Base-by-base conservation (phyloP, 805 yeast genomes). In the Candida nonsorbophila region DNA sequence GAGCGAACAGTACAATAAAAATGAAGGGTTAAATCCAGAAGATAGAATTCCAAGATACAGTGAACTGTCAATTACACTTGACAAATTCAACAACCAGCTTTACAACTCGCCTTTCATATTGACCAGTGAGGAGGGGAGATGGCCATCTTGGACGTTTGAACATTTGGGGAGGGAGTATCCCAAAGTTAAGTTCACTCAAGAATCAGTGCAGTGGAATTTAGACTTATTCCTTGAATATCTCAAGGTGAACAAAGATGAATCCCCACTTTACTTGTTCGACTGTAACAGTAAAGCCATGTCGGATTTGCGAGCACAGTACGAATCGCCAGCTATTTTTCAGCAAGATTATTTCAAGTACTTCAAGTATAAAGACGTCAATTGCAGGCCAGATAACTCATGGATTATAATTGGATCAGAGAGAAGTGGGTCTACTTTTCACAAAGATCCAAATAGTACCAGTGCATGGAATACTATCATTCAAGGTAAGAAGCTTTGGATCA, bases 341-440 rank as follows among this genome's bases (percentile, higher is more conserved):
- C 44, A 63, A 11, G 94, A 84, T 51, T 65, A 71, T 25, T 84
- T 84, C 53, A 67, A 64, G 14, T 71, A 81, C 33, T 62, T 57
- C 10, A 37, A 44, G 2, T 26, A 30, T 9, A 28, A 33, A 7
- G 37, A 38, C 4, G 31, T 49, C 11, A 53, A 57, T 10, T 78
- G 83, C 42, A 63, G 96, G 28, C 97, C 97, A 1, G 95, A 87
- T 53, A 81, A 83, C 51, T 72, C 90, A n/a, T 87, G 97, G 97
- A 59, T 87, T 14, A 88, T 88, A 26, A 69, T 83, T 6, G 97
- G 97, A 0, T 87, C 94, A 2, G 64, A 60, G 13, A 56, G 94
- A 27, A 77, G 86, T 6, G 97, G 96, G 0, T 84, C 94, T 1
- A 82, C 94, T 0, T 87, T 86, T 53, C 97, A 87, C 53, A 87